Conservation (phyloP, 2,329 filamentous ascomycete genomes). For the Fusarium algeriense region DNA sequence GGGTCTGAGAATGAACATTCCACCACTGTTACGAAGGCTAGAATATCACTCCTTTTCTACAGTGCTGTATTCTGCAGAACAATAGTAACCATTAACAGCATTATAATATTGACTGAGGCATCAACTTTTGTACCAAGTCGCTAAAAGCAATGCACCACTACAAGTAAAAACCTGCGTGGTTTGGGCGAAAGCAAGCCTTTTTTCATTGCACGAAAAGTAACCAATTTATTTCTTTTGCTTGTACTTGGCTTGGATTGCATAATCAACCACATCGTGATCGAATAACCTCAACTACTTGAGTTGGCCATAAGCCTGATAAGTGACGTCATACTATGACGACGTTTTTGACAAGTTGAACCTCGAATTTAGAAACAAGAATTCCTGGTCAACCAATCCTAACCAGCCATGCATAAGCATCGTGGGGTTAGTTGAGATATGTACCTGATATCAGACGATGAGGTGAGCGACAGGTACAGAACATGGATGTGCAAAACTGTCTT, state of each 20-base stretch:
- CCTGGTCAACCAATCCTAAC: background rate
- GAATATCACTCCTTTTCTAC: background rate
- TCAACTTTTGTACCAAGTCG: background rate
- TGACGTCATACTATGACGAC: conserved; percentile 36
- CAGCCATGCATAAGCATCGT: background rate
- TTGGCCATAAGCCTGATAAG: background rate
- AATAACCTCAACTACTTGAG: background rate
- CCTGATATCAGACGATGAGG: conserved; percentile 1
- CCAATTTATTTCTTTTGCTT: background rate
- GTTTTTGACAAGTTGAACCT: conserved; percentile 1
- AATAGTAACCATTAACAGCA: conserved; percentile 4
- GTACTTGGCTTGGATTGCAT: background rate
- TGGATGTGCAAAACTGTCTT: background rate
- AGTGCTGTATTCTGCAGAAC: background rate
- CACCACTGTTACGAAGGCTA: background rate
- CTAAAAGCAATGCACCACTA: background rate
- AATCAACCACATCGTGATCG: background rate
- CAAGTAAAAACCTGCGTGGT: background rate
- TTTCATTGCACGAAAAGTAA: background rate
- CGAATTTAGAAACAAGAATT: conserved; percentile 14
- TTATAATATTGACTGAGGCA: background rate
- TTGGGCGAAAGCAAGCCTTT: background rate
- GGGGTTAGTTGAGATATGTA: background rate
- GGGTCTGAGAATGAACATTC: background rate
- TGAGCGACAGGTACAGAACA: conserved; percentile 18